Conservation (phyloP, 495 filamentous ascomycete species). For the Talaromyces proteolyticus region DNA sequence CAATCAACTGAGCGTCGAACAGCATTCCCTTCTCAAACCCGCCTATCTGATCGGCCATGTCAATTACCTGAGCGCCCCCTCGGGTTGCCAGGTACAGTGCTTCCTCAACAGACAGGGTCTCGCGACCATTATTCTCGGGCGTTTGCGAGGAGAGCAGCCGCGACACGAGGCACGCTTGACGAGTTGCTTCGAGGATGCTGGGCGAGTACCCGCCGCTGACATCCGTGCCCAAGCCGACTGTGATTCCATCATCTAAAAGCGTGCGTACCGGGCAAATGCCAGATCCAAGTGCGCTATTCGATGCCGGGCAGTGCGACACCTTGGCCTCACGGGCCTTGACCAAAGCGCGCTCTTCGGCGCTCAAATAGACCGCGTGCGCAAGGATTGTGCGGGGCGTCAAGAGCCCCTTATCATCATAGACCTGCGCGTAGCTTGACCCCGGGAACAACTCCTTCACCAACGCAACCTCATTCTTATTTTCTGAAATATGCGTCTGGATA, state of each 20-base stretch:
- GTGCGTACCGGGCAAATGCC: conserved; percentile 67
- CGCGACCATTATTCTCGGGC: conserved; percentile 3
- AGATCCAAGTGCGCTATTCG: conserved; percentile 72
- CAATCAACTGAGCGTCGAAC: conserved; percentile 80
- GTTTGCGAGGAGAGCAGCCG: conserved; percentile 34
- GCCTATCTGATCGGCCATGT: conserved; percentile 62
- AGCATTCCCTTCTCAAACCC: conserved; percentile 80
- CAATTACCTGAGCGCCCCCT: conserved; percentile 74
- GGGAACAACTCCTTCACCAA: conserved; percentile 72
- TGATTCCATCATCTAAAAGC: conserved; percentile 67
- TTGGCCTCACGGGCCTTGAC: conserved; percentile 55
- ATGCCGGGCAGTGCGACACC: conserved; percentile 80
- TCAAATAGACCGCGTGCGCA: conserved; percentile 79
- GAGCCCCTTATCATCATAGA: conserved; percentile 71
- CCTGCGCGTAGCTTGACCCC: conserved; percentile 58
- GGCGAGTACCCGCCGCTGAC: conserved; percentile 79
- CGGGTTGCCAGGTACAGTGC: conserved; percentile 78
- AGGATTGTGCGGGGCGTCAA: conserved; percentile 71
- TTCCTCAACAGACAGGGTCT: conserved; percentile 65
- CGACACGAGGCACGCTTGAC: conserved; percentile 71
- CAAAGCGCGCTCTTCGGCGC: conserved; percentile 52
- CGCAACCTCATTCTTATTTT: conserved; percentile 67
- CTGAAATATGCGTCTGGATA: conserved; percentile 88
- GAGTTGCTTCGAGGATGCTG: conserved; percentile 69
- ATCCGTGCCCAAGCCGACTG: conserved; percentile 84